These are phyloP conservation scores for Penicillium arizonense DNA, from an alignment of 495 filamentous ascomycete genomes.

Conservation along the genomic window DNA sequence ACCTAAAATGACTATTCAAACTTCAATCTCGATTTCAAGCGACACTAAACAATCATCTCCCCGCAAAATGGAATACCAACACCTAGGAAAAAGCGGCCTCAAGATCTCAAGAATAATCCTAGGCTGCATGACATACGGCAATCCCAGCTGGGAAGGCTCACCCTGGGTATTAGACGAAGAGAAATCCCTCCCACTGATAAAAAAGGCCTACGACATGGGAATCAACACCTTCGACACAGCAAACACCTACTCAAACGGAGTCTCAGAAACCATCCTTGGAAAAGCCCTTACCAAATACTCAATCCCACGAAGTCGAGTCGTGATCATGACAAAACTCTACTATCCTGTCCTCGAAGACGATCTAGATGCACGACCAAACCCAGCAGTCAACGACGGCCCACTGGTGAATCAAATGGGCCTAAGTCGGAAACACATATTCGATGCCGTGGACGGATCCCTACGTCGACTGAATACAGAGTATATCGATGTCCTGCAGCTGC, in stretches of 20 bases:
- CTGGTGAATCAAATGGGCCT: constrained; percentile 49
- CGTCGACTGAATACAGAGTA: constrained; percentile 47
- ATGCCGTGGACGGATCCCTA: constrained; percentile 49
- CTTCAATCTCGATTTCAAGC: no score
- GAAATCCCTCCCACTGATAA: constrained; percentile 61
- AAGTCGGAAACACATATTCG: constrained; percentile 51
- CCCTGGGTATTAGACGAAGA: constrained; percentile 63
- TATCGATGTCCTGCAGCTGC: constrained; percentile 56
- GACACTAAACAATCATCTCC: background rate
- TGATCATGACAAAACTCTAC: constrained; percentile 71
- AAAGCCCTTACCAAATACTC: constrained; percentile 66
- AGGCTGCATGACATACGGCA: constrained; percentile 66
- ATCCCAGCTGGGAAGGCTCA: constrained; percentile 44
- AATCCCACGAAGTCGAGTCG: constrained; percentile 69
- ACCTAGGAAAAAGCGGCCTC: constrained; percentile 64
- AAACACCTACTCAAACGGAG: constrained; percentile 65
- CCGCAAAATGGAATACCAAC: constrained; percentile 21
- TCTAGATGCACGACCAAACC: constrained; percentile 10
- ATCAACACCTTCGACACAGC: constrained; percentile 57
- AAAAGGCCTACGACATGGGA: constrained; percentile 63
- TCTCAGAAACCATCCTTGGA: constrained; percentile 65
- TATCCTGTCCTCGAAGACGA: constrained; percentile 50
- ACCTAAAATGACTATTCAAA: no score
- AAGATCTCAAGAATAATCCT: constrained; percentile 65
- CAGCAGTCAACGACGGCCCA: constrained; percentile 20